Evolutionary conservation across 208 protist species (phyloP).

Genomic region (Crithidia sp.): DNA sequence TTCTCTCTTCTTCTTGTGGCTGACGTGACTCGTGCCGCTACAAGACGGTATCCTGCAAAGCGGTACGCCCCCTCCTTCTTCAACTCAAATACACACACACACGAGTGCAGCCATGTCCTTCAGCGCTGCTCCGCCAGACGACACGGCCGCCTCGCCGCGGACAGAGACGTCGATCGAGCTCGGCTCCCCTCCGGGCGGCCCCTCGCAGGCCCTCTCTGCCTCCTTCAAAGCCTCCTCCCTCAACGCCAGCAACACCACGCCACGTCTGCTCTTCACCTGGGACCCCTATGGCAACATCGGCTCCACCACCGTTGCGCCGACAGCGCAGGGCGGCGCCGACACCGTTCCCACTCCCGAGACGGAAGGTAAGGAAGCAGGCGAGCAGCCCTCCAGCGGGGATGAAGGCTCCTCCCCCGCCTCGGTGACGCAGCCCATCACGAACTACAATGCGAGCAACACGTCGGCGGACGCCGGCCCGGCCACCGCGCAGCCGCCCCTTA

Average conservation of each 20-base stretch:
- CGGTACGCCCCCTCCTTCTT: not conserved
- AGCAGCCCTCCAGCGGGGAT: conserved; percentile 17
- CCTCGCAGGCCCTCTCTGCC: conserved; percentile 1
- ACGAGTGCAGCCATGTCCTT: conserved; percentile 10
- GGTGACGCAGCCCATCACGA: conserved; percentile 4
- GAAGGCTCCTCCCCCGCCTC: conserved; percentile 31
- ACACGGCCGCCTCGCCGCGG: not conserved
- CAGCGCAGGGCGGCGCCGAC: no score
- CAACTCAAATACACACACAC: not conserved
- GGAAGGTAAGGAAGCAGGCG: conserved; percentile 1
- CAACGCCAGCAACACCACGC: conserved; percentile 15
- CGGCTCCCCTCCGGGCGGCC: no score
- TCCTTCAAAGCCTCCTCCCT: conserved; percentile 13
- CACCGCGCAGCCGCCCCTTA: conserved; percentile 19
- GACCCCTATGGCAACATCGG: conserved; percentile 29
- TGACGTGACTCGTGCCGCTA: not conserved
- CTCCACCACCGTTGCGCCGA: not conserved
- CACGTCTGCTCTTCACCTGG: conserved; percentile 32
- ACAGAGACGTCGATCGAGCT: no score
- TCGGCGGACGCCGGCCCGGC: not conserved
- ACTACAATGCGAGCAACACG: not conserved
- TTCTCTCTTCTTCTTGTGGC: not conserved
- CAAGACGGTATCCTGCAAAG: not conserved
- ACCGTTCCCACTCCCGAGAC: not conserved
- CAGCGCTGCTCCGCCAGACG: conserved; percentile 13